phyloP scores from a whole-genome alignment of 169 alveolate genomes.

The Neospora caninum region DNA sequence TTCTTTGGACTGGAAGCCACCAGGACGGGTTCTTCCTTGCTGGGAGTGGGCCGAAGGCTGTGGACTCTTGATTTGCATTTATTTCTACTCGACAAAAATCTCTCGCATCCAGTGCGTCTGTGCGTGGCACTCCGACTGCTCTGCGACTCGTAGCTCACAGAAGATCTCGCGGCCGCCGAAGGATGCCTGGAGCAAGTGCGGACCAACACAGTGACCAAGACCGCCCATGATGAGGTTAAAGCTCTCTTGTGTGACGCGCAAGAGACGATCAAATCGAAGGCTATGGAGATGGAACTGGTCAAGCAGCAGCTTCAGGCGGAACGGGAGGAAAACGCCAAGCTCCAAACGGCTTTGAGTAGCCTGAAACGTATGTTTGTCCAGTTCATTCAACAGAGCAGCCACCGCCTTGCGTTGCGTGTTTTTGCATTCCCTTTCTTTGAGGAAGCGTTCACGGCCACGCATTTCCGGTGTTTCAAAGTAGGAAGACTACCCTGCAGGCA shows the following conservation, averaged over 20 bases:
- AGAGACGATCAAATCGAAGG: not conserved
- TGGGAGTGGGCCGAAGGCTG: too few relatives aligned
- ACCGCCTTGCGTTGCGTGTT: too few relatives aligned
- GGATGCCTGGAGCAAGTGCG: not conserved
- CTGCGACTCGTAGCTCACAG: not conserved
- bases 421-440: too few relatives aligned
- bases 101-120: too few relatives aligned
- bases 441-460: too few relatives aligned
- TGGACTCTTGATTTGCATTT: too few relatives aligned
- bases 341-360: not conserved
- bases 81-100: too few relatives aligned
- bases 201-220: not conserved
- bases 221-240: not conserved
- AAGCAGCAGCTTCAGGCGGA: conserved; percentile 9
- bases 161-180: not conserved
- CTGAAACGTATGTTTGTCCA: not conserved
- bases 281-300: not conserved
- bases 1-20: not conserved
- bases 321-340: conserved; percentile 6
- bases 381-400: not conserved
- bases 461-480: too few relatives aligned
- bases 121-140: too few relatives aligned
- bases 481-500: too few relatives aligned
- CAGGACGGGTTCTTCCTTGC: too few relatives aligned
- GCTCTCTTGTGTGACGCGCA: not conserved